Evolutionary conservation across 495 filamentous ascomycete species (phyloP), one percentile per base, ranked within the genome.

Genomic region (Staphylotrichum longicolle): DNA sequence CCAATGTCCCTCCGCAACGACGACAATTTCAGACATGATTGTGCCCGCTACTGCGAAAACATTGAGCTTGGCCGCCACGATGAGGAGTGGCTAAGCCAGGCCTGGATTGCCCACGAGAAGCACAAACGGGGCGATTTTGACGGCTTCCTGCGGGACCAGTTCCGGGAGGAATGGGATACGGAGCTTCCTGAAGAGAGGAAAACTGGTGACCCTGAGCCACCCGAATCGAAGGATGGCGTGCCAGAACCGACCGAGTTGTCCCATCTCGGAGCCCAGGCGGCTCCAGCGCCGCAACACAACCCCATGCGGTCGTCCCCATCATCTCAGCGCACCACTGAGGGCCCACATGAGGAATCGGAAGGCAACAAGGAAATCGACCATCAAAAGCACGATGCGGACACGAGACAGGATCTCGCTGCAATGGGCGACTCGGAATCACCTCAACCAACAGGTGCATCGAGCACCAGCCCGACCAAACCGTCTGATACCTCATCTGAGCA

Each of bases 101-200:
- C 90, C 4, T 80, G 82, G 66, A 64, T 75, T 46, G 89, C 90
- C 7, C 82, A 86, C 68, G 67, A 79, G 57, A 76, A 84, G 65
- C 82, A 90, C 49, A 73, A 75, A n/a, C 70, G 77, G 3, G 90
- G 91, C n/a, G 75, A 82, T 20, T 93, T 88, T 64, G 85, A 93
- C 62, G 73, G 80, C 7, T 89, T 83, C 70, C 86, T 91, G 68
- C 82, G 85, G 52, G 64, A 76, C 4, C 79, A 88, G 44, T 88
- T 85, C 41, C 85, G 91, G 72, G 72, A 82, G 40, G 87, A 84
- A 58, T 96, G 89, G 89, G 86, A 82, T 0, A 81, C 88, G 58
- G 84, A 87, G 55, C 80, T 79, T 45, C 74, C 73, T 8, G 56
- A 54, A 14, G 63, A 59, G 41, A 33, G 4, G 15, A 30, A 48